A percentile compares a stretch with the other conserved stretches of the same genome.
Evolutionary conservation across 352 stramenopile species (phyloP).

Genomic region (Phytophthora chlamydospora): DNA sequence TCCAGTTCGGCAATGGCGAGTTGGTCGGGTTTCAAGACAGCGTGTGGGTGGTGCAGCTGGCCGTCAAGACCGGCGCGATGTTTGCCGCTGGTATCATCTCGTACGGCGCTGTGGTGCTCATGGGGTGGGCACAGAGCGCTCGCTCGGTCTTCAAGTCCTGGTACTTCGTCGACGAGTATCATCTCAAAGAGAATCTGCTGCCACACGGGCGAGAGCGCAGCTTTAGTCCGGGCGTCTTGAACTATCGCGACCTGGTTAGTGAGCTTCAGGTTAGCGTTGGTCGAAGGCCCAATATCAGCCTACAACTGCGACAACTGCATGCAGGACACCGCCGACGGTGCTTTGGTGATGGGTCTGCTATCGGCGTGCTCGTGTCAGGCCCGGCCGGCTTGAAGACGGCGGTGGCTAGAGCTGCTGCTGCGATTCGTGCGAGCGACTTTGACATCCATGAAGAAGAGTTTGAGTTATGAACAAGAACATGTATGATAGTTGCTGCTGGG

Average conservation of each 20-base stretch:
- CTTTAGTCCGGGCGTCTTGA: conserved; percentile 9
- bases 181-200: conserved; percentile 15
- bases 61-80: conserved; percentile 10
- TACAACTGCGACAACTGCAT: conserved; percentile 12
- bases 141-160: not conserved
- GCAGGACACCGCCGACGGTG: conserved; percentile 2
- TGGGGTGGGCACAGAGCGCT: conserved; percentile 6
- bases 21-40: conserved; percentile 18
- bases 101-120: not conserved
- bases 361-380: conserved; percentile 47
- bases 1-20: conserved; percentile 21
- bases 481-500: no score
- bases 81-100: conserved; percentile 16
- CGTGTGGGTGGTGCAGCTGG: conserved; percentile 20
- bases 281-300: conserved; percentile 16
- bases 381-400: conserved; percentile 37
- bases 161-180: conserved; percentile 4
- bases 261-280: conserved; percentile 13
- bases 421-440: conserved; percentile 20
- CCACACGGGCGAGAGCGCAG: not conserved
- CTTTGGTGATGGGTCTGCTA: not conserved
- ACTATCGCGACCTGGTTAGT: conserved; percentile 21
- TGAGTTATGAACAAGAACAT: conserved; percentile 26
- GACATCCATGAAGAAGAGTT: conserved; percentile 39
- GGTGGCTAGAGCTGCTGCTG: conserved; percentile 7